Evolutionary conservation across 2,329 filamentous ascomycete species (phyloP).

Genomic region (Aureobasidium sp.): DNA sequence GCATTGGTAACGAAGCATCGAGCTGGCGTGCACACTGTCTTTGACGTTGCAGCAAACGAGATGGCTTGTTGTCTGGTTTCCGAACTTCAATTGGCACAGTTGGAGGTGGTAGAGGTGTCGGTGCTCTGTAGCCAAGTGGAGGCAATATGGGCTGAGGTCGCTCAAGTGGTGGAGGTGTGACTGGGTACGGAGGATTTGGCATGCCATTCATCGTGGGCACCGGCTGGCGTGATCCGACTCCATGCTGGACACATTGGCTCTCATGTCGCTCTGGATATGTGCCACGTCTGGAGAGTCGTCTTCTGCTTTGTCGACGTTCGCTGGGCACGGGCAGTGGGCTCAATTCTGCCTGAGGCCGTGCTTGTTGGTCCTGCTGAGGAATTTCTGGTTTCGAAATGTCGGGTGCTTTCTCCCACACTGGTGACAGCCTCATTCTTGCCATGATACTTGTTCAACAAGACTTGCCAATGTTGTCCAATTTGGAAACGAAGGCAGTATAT

Average conservation of each 20-base stretch:
- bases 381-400: not conserved
- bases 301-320: not conserved
- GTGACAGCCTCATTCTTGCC: not conserved
- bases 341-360: not conserved
- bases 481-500: not conserved
- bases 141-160: not conserved
- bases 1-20: not conserved
- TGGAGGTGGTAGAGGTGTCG: not conserved
- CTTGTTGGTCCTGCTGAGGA: not conserved
- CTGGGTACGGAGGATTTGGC: conserved; percentile 5
- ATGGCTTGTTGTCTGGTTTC: not conserved
- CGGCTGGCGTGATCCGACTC: not conserved
- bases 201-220: not conserved
- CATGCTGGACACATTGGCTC: not conserved
- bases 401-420: conserved; percentile 3
- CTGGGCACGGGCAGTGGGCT: not conserved
- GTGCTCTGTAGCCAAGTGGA: not conserved
- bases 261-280: not conserved
- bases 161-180: not conserved
- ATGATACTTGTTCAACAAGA: not conserved
- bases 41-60: not conserved
- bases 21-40: not conserved
- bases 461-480: not conserved
- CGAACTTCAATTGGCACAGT: not conserved
- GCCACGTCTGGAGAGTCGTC: not conserved